Evolutionary conservation across 306 rosid genomes (phyloP).

Genomic region (Lagenaria siceraria): DNA sequence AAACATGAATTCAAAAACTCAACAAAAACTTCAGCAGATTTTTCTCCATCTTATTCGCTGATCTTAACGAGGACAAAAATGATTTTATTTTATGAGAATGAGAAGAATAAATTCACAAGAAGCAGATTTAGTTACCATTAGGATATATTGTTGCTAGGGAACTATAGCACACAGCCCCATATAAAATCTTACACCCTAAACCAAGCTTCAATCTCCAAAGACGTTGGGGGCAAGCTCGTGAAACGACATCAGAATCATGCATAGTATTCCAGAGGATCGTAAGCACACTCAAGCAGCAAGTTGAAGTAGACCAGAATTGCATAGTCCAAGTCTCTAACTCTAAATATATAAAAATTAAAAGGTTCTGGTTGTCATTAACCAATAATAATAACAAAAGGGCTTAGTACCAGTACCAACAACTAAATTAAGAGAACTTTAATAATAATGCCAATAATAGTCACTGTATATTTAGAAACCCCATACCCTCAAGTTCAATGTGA

Average conservation of each 20-base stretch:
- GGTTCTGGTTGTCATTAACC: not conserved
- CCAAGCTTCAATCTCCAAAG: slow-evolving; percentile 35
- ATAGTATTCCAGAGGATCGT: slow-evolving; percentile 32
- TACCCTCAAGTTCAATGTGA: slow-evolving; percentile 50
- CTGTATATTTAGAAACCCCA: not conserved
- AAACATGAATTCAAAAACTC: not conserved
- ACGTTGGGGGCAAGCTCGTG: not conserved
- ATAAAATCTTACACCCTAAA: slow-evolving; percentile 30
- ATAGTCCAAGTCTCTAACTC: slow-evolving; percentile 64
- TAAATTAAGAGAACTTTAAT: not conserved
- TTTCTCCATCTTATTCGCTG: not conserved
- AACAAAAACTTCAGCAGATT: not conserved
- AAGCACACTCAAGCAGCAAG: slow-evolving; percentile 56
- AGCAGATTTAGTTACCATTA: slow-evolving; percentile 34
- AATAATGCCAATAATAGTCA: not conserved
- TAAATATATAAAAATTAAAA: slow-evolving; percentile 21
- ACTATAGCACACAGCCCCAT: slow-evolving; percentile 24
- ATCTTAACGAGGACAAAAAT: not conserved
- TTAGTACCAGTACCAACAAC: not conserved
- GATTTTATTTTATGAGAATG: not conserved
- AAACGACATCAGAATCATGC: slow-evolving; percentile 2
- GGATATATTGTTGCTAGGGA: slow-evolving; percentile 37
- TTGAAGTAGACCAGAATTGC: slow-evolving; percentile 85
- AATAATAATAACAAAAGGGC: not conserved
- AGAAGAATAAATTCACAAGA: not conserved